These are phyloP conservation scores for Pseudogymnoascus sp. DNA, from an alignment of 2,329 filamentous ascomycete genomes.

Conservation along the genomic window DNA sequence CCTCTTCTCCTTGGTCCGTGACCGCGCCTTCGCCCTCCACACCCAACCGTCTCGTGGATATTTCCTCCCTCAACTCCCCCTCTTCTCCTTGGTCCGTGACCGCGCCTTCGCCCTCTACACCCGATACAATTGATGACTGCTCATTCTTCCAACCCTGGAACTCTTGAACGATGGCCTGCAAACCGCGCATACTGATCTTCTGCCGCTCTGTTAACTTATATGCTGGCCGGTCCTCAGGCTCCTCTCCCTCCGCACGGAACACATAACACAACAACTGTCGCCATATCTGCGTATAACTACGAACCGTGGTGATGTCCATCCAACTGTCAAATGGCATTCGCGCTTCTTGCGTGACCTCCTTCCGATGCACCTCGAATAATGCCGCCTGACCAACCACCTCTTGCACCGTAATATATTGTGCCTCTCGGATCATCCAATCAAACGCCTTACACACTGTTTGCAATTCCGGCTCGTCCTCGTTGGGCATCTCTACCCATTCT, in stretches of 20 bases:
- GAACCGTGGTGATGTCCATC: no score
- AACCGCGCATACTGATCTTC: conserved; percentile 8
- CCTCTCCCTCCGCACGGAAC: conserved; percentile 7
- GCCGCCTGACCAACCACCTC: conserved; percentile 6
- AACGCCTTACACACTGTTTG: conserved; percentile 8
- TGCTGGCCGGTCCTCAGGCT: neutral
- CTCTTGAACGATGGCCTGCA: conserved; percentile 6
- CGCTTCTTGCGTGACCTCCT: conserved; percentile 6
- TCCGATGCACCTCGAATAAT: conserved; percentile 12
- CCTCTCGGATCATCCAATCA: conserved; percentile 12
- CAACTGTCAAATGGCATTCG: neutral
- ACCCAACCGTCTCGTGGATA: neutral
- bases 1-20: neutral
- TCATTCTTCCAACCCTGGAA: conserved; percentile 10
- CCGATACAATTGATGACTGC: neutral
- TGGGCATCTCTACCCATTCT: conserved; percentile 7
- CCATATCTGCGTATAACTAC: conserved; percentile 12
- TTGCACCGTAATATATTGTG: conserved; percentile 10
- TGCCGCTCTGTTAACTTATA: conserved; percentile 10
- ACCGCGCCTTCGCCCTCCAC: neutral
- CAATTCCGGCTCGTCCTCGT: conserved; percentile 9
- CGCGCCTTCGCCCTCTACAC: neutral
- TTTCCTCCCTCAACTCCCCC: neutral
- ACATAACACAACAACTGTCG: conserved; percentile 14
- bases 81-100: neutral